Base-by-base conservation (phyloP, 1,284 basidiomycete species). In the Mycena citricolor region DNA sequence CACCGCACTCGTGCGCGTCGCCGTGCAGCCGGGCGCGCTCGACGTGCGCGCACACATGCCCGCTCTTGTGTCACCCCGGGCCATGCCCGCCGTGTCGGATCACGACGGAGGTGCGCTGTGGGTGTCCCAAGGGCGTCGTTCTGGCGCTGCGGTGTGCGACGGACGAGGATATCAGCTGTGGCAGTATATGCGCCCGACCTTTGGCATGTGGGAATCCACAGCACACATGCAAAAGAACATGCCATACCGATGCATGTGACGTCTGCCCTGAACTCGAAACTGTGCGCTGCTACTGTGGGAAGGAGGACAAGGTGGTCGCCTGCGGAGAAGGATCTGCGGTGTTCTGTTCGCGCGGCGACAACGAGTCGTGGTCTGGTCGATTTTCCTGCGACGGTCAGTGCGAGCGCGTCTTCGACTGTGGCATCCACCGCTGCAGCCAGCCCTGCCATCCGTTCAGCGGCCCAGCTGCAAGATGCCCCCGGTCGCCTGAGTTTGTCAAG, bases 1-100 rank as follows among this genome's bases (percentile, higher is more conserved):
- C 86, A 0, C 92, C 92, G 1, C 93, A 97, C 61, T 91, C 86
- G 14, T 97, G 93, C 56, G 88, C 78, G 0, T 81, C 83, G 48
- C 74, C 81, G 0, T 95, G 93, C 61, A 76, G 83, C 0, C 79
- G 90, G 2, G 57, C 69, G 1, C 75, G 90, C 4, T 61, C 57
- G 35, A 72, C 84, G 0, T 97, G 92, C 56, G 79, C 86, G 0
- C 74, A 93, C 19, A 84, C 90, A 0, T 94, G 91, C 64, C 86
- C 90, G 3, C 76, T 91, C 4, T 79, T 60, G 20, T 77, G 74
- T 49, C 74, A 76, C 55, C 74, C 74, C 1, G 74, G 74, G 0
- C 74, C 74, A 1, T 76, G 74, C 56, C 74, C 74, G 1, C 73
- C 73, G 0, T 81, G 79, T 51, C 71, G 71, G 45, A 62, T 81